These are phyloP conservation scores for Tuber microsphaerosporum DNA, from an alignment of 495 filamentous ascomycete genomes.

Conservation along the genomic window DNA sequence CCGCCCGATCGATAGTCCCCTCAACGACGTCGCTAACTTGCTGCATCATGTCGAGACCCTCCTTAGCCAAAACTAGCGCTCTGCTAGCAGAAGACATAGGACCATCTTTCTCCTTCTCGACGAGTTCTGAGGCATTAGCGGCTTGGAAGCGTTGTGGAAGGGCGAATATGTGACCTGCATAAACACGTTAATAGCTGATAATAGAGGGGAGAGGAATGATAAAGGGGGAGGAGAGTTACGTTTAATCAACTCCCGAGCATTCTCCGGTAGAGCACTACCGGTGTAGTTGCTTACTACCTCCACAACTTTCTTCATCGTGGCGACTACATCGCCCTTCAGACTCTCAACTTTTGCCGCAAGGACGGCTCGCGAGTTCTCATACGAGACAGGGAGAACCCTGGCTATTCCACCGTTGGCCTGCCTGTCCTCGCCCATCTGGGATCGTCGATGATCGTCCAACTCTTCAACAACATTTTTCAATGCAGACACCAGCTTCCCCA, in stretches of 20 bases:
- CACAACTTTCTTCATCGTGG: slow-evolving; percentile 67
- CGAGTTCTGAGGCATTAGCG: slow-evolving; percentile 38
- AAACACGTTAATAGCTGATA: not conserved
- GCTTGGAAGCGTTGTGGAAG: slow-evolving; percentile 68
- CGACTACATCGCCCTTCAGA: slow-evolving; percentile 65
- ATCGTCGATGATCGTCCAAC: slow-evolving; percentile 53
- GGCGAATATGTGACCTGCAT: slow-evolving; percentile 55
- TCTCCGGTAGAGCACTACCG: slow-evolving; percentile 74
- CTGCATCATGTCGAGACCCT: slow-evolving; percentile 81
- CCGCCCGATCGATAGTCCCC: slow-evolving; percentile 75
- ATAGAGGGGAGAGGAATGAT: not conserved
- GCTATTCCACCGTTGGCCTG: slow-evolving; percentile 8
- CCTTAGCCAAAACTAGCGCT: slow-evolving; percentile 73
- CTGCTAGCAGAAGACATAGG: slow-evolving; percentile 44
- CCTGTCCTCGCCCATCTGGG: not conserved
- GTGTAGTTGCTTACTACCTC: slow-evolving; percentile 75
- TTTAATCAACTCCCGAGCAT: slow-evolving; percentile 68
- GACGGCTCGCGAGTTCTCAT: slow-evolving; percentile 42
- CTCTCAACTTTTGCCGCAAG: slow-evolving; percentile 47
- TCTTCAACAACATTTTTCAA: slow-evolving; percentile 66
- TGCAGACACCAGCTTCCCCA: slow-evolving; percentile 60
- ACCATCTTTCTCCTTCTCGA: slow-evolving; percentile 23
- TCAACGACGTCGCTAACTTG: slow-evolving; percentile 75
- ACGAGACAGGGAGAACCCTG: slow-evolving; percentile 26
- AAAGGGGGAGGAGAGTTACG: slow-evolving; percentile 36